Evolutionary conservation across 1,284 basidiomycete species (phyloP), one percentile per base, ranked within the genome.

Genomic region (Paramarasmius palmivorus): DNA sequence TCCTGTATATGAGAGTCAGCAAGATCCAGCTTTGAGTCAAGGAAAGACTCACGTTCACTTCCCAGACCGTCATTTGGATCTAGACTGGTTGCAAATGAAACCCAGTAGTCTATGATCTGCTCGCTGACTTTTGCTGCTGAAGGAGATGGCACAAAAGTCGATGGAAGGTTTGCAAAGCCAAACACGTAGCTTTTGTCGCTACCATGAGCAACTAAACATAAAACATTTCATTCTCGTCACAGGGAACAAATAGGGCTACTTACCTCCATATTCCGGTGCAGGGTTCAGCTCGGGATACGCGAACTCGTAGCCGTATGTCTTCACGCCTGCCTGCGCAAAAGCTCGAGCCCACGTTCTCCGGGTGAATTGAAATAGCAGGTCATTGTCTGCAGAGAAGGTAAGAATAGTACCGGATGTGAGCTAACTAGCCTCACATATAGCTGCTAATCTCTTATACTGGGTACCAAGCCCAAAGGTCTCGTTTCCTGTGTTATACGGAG

Each of bases 231-330:
- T n/a, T 19, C 2, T 22, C 17, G 14, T 3, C 12, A 20, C 22
- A 44, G 23, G 26, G 22, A 49, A n/a, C n/a, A n/a, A n/a, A n/a
- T n/a, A n/a, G n/a, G n/a, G n/a, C n/a, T n/a, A n/a, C 63, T 50
- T 35, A 73, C 73, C 70, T 66, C 77, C 77, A 19, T 64, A 37
- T 17, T 59, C 61, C 2, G 66, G 56, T 2, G 35, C 6, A 6
- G 29, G 29, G 29, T 32, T 50, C 4, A 58, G 65, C 40, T 73
- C 70, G 5, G 73, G 74, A 44, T 81, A 72, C 2, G 76, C 74
- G 62, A 81, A 82, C 4, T 77, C 63, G 57, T 81, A 83, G 1
- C 70, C 76, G 44, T 68, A 82, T 0, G 68, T 72, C 53, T 72
- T 73, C 2, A 79, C 73, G 1, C 75, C 73, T 4, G 63, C 65